Conservation (phyloP, 2,329 filamentous ascomycete genomes). For the Chaetomium sp. region DNA sequence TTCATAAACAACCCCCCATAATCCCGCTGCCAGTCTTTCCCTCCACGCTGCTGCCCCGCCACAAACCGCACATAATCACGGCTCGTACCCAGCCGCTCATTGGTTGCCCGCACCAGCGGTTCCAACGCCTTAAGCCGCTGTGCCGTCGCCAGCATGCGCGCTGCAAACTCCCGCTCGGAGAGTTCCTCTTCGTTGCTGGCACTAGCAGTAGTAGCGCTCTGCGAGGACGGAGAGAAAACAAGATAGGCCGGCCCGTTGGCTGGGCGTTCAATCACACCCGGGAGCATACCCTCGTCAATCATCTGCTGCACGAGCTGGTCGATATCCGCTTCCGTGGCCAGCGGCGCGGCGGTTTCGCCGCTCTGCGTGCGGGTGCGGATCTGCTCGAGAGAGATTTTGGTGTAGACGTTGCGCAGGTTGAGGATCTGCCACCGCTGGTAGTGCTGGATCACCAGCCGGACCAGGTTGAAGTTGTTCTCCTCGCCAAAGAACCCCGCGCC, state of each 20-base stretch:
- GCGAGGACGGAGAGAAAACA: slow-evolving; percentile 34
- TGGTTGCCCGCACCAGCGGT: slow-evolving; percentile 44
- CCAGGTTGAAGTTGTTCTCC: slow-evolving; percentile 67
- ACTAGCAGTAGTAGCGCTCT: too few species aligned
- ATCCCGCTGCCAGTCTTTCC: slow-evolving; percentile 36
- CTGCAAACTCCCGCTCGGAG: slow-evolving; percentile 45
- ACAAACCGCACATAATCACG: slow-evolving; percentile 49
- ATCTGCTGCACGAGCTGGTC: slow-evolving; percentile 46
- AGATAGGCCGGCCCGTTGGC: slow-evolving; percentile 41
- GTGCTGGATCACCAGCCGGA: slow-evolving; percentile 61
- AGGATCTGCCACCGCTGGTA: slow-evolving; percentile 72
- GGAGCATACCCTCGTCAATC: slow-evolving; percentile 48
- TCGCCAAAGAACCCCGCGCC: slow-evolving; percentile 54
- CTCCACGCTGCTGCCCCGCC: slow-evolving; percentile 41
- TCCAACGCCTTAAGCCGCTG: slow-evolving; percentile 39
- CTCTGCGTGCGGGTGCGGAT: slow-evolving; percentile 46
- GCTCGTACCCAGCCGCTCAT: slow-evolving; percentile 48
- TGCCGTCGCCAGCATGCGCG: slow-evolving; percentile 38
- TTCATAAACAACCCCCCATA: slow-evolving; percentile 36
- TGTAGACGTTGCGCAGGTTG: slow-evolving; percentile 66
- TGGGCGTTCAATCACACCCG: slow-evolving; percentile 45
- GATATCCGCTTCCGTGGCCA: slow-evolving; percentile 39
- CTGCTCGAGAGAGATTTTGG: slow-evolving; percentile 49
- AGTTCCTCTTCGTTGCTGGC: slow-evolving; percentile 32
- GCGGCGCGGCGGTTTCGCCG: slow-evolving; percentile 43